These are phyloP conservation scores for Alopecurus myosuroides DNA, from an alignment of 176 grass and related monocot genomes.

Conservation along the genomic window DNA sequence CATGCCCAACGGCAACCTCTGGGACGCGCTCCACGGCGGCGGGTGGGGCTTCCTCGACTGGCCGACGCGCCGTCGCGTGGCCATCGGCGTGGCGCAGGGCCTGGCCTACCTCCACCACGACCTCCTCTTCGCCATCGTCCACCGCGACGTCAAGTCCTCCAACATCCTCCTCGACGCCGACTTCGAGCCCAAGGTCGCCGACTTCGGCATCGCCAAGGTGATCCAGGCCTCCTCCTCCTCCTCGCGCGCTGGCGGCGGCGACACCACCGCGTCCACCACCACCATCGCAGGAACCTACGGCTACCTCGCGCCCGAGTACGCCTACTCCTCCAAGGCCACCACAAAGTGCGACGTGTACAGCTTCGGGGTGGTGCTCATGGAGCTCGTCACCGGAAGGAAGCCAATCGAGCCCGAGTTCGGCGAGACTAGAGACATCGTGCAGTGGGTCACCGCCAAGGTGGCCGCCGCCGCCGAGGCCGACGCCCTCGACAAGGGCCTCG, in stretches of 20 bases:
- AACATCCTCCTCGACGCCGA: constrained; percentile 94
- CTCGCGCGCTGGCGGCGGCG: not conserved
- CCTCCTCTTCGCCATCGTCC: constrained; percentile 74
- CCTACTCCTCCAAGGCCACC: constrained; percentile 81
- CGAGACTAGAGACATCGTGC: constrained; percentile 75
- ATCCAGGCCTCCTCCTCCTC: constrained; percentile 45
- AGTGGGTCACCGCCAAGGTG: constrained; percentile 80
- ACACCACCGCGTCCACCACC: constrained; percentile 39
- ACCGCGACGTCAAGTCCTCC: constrained; percentile 89
- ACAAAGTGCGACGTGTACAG: constrained; percentile 84
- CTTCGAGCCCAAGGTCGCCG: constrained; percentile 91
- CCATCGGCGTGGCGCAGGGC: constrained; percentile 76
- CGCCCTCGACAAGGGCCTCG: constrained; percentile 59
- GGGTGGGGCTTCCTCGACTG: constrained; percentile 64
- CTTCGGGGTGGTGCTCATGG: constrained; percentile 83
- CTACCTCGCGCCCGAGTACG: constrained; percentile 94
- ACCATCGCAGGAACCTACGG: constrained; percentile 88
- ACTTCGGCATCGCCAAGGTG: constrained; percentile 91
- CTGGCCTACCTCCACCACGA: constrained; percentile 92
- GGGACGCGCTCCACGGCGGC: constrained; percentile 77
- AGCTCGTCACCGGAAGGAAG: constrained; percentile 82
- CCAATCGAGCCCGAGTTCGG: constrained; percentile 94
- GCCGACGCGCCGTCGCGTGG: constrained; percentile 72
- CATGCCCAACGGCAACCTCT: constrained; percentile 96
- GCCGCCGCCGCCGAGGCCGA: constrained; percentile 33